A percentile compares a stretch with the other conserved stretches of the same genome.
These are phyloP conservation scores for Talaromyces adpressus DNA, from an alignment of 495 filamentous ascomycete species.

Conservation along the genomic window DNA sequence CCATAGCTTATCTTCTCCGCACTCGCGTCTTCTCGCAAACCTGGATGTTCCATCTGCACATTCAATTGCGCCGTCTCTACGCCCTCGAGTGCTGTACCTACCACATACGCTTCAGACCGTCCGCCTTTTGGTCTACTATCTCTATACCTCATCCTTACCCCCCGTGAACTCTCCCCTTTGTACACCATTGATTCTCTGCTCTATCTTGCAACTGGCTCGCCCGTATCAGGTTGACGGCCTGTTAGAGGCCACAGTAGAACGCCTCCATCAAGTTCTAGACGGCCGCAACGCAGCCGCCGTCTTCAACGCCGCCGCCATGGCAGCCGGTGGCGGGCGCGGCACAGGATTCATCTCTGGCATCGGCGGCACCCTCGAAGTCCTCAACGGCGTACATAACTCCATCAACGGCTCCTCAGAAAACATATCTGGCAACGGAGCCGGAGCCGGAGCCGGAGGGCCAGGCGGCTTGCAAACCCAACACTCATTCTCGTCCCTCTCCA, in stretches of 20 bases:
- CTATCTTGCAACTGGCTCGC: conserved; percentile 84
- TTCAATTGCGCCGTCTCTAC: conserved; percentile 57
- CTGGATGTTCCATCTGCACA: conserved; percentile 38
- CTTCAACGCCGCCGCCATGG: conserved; percentile 98
- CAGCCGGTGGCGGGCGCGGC: conserved; percentile 82
- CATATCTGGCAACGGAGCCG: conserved; percentile 12
- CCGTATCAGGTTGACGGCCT: conserved; percentile 91
- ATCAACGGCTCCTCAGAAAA: not conserved
- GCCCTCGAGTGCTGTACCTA: conserved; percentile 83
- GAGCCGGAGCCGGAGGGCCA: conserved; percentile 11
- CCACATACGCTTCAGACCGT: conserved; percentile 87
- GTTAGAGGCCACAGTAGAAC: conserved; percentile 83
- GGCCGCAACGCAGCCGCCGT: conserved; percentile 91
- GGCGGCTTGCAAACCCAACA: conserved; percentile 19
- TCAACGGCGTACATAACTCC: conserved; percentile 29
- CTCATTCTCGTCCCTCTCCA: conserved; percentile 11
- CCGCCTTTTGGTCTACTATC: conserved; percentile 78
- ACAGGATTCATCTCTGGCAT: conserved; percentile 41
- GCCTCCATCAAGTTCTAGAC: conserved; percentile 85
- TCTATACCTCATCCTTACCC: conserved; percentile 87
- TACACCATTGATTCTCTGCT: conserved; percentile 92
- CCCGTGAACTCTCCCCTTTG: conserved; percentile 68
- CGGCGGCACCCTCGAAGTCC: conserved; percentile 37
- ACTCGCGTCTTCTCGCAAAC: conserved; percentile 37
- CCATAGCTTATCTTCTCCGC: conserved; percentile 34